Evolutionary conservation across 164 flowering plant species (phyloP), one percentile per base, ranked within the genome.

Genomic region (Echeveria elegans): DNA sequence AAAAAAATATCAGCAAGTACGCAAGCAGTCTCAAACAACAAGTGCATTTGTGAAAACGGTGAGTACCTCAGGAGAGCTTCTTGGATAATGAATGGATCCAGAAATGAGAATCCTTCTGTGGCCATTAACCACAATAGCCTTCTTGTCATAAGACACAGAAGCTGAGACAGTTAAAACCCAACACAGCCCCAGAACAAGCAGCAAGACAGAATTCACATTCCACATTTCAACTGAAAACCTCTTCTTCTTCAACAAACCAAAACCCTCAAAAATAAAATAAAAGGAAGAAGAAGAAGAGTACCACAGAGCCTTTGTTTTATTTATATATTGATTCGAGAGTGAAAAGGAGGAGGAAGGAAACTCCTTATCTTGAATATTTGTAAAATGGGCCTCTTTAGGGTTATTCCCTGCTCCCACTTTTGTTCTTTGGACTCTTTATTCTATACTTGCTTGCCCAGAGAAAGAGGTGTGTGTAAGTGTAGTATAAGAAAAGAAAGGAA

Each of bases 21-120:
- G 5, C 24, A 24, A 24, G n/a, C 0, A n/a, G 6, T 15, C 21
- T 11, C 2, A 61, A 37, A 68, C 66, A 72, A 29, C 69, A 77
- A 72, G 69, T 68, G 65, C 82, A 77, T 77, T 81, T 62, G 36
- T 36, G 15, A 48, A 18, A 66, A 29, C 24, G 30, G 18, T 43
- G 47, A 12, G 15, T 80, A 89, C 96, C 92, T 89, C 88, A 74
- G 96, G 89, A 31, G 92, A 69, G 77, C 96, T 90, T 80, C 96
- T 80, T 21, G 96, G 96, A 68, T 90, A 90, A 77, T 90, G 96
- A 80, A 90, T 88, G 70, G 96, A 90, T 36, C 96, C 96, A 63
- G 96, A 90, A 65, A 90, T 78, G 52, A 90, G 96, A 66, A 90
- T 86, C 72, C 84, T 88, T 29, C 91, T 72, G 34, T 82, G 80